Evolutionary conservation across 805 yeast genomes (phyloP).

Genomic region (Hanseniaspora jakobsenii): DNA sequence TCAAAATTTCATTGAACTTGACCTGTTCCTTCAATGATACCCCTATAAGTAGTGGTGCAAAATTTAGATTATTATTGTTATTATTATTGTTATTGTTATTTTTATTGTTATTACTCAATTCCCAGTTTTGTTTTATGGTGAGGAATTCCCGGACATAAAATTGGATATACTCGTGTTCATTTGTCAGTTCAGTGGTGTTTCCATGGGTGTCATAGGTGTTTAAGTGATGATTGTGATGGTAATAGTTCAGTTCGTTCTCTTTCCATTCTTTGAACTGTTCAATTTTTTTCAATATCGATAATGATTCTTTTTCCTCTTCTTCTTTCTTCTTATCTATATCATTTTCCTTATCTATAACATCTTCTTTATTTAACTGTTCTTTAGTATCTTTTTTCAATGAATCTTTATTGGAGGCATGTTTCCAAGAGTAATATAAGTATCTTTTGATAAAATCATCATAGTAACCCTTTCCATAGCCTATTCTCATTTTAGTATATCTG

Average conservation of each 20-base stretch:
- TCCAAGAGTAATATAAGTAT: slow-evolving; percentile 26
- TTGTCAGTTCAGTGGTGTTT: too few relatives aligned
- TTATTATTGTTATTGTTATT: background rate
- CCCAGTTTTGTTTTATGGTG: too few relatives aligned
- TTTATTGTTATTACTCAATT: too few relatives aligned
- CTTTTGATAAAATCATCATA: slow-evolving; percentile 66
- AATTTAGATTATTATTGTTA: background rate
- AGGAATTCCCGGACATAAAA: too few relatives aligned
- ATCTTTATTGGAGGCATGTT: background rate
- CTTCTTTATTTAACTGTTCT: too few relatives aligned
- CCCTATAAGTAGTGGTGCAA: slow-evolving; percentile 24
- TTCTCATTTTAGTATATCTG: slow-evolving; percentile 33
- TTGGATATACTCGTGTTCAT: too few relatives aligned
- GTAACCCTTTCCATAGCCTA: slow-evolving; percentile 91
- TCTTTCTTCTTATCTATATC: too few relatives aligned
- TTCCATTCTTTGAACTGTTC: slow-evolving; percentile 2
- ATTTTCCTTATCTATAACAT: too few relatives aligned
- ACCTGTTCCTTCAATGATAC: slow-evolving; percentile 26
- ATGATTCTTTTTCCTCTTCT: too few relatives aligned
- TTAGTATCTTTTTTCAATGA: too few relatives aligned
- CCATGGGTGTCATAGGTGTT: too few relatives aligned
- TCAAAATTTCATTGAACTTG: slow-evolving; percentile 19
- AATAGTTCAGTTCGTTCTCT: background rate
- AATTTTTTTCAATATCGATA: background rate
- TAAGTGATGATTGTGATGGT: too few relatives aligned